A percentile compares a stretch with the other conserved stretches of the same genome.
These are phyloP conservation scores for Tilletia indica DNA, from an alignment of 1,284 basidiomycete genomes.

Conservation along the genomic window DNA sequence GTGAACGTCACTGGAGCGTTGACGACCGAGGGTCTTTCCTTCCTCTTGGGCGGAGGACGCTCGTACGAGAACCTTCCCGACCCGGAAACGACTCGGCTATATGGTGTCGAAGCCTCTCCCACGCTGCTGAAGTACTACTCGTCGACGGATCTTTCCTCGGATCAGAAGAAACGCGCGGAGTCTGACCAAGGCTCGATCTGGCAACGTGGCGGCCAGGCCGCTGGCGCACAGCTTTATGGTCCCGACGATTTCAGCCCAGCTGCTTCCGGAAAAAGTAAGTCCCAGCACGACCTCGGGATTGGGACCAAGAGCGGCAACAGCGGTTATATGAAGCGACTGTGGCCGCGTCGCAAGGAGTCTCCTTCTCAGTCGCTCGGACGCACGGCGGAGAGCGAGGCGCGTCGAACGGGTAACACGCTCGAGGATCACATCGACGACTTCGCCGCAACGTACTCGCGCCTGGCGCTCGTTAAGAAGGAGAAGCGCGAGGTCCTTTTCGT, in stretches of 20 bases:
- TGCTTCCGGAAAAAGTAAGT: too few relatives aligned
- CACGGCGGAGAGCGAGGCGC: not conserved
- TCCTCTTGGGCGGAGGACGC: constrained; percentile 22
- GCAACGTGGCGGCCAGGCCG: not conserved
- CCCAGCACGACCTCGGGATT: not conserved
- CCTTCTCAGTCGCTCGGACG: not conserved
- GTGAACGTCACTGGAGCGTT: constrained; percentile 25
- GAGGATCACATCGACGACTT: constrained; percentile 31
- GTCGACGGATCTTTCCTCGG: too few relatives aligned
- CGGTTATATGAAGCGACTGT: constrained; percentile 13
- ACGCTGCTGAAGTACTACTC: not conserved
- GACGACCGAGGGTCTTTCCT: constrained; percentile 22
- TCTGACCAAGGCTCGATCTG: not conserved
- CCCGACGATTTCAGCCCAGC: not conserved
- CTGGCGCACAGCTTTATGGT: not conserved
- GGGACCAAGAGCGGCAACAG: too few relatives aligned
- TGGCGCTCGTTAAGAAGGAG: constrained; percentile 27
- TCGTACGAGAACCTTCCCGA: constrained; percentile 12
- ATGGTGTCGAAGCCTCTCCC: constrained; percentile 3
- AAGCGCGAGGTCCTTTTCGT: constrained; percentile 31
- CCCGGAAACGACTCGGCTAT: not conserved
- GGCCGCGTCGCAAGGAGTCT: not conserved
- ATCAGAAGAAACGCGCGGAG: not conserved
- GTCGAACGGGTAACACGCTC: constrained; percentile 15
- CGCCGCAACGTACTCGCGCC: constrained; percentile 21